Base-by-base conservation (phyloP, 169 alveolate species). In the Fabrea salina region DNA sequence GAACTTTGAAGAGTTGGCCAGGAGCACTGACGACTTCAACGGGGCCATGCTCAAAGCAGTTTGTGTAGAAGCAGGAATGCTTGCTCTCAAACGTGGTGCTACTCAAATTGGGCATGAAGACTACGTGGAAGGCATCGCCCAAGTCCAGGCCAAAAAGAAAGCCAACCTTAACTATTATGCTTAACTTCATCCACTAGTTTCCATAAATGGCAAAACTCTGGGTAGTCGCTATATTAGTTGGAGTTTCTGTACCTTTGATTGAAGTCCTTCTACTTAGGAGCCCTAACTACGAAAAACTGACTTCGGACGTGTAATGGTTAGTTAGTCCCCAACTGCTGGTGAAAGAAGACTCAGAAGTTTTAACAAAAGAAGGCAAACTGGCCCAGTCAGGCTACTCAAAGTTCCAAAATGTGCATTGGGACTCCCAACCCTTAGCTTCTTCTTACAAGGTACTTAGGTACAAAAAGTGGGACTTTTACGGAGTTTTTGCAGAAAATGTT, bases 21-120 rank as follows among this genome's bases (percentile, higher is more conserved):
- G 99, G 67, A 89, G 98, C 57, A 97, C 99, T 0, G 99, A 96
- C 71, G 99, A 97, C 75, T 98, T 98, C 90, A 98, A 98, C 80
- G 99, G 99, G 6, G 99, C 99, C n/a, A 95, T 95, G 83, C 81
- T 97, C 56, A 96, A 95, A 84, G 99, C 99, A 2, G 99, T 97
- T 13, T 98, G 99, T 78, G 98, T 96, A 27, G 99, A 97, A 86
- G 99, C 99, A 11, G 99, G 99, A 41, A 98, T 97, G 99, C 94
- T 97, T 51, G 99, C 99, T 19, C 85, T 97, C 22, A 94, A 99
- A 61, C 91, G 99, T 83, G 98, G 99, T 16, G 99, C 99, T 39
- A 94, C 98, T 22, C 97, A 95, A 83, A 88, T 98, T 41, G 96
- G 94, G 80, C 99, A 99, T 87, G 99, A 99, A 91, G 99, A 99